Percentiles rank a stretch among this genome's conserved stretches.
Conservation (phyloP, 345 rosid species). For the Eucalyptus pumila region DNA sequence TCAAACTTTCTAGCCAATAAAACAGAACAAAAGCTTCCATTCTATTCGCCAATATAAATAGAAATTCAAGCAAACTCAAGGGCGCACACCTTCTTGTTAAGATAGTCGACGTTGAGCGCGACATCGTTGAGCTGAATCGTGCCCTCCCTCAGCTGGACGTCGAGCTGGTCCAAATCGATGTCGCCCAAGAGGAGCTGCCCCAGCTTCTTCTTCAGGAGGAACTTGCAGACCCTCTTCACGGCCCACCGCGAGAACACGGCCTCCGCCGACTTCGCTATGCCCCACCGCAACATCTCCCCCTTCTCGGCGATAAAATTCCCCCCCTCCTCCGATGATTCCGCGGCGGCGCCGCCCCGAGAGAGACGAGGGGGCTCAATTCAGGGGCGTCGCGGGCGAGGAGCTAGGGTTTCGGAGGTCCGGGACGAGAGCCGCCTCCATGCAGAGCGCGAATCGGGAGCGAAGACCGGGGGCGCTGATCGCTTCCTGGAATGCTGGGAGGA, state of each 20-base stretch:
- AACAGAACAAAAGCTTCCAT: background rate
- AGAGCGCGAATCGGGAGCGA: background rate
- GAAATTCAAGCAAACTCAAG: background rate
- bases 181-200: slow-evolving; percentile 80
- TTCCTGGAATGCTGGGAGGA: background rate
- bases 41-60: background rate
- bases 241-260: slow-evolving; percentile 77
- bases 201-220: slow-evolving; percentile 82
- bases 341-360: background rate
- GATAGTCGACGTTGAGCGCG: slow-evolving; percentile 78
- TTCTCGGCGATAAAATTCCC: background rate
- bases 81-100: slow-evolving; percentile 66
- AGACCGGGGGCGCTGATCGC: background rate
- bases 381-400: background rate
- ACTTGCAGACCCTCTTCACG: slow-evolving; percentile 71
- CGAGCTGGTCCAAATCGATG: slow-evolving; percentile 88
- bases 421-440: background rate
- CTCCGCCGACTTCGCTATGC: slow-evolving; percentile 68
- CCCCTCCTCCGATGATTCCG: background rate
- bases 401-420: background rate
- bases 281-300: slow-evolving; percentile 35
- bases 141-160: slow-evolving; percentile 79
- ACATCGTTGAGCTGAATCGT: slow-evolving; percentile 70
- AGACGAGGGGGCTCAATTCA: background rate
- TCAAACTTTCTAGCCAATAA: background rate